Base-by-base conservation (phyloP, 495 filamentous ascomycete genomes). In the Aspergillus bertholletiae region DNA sequence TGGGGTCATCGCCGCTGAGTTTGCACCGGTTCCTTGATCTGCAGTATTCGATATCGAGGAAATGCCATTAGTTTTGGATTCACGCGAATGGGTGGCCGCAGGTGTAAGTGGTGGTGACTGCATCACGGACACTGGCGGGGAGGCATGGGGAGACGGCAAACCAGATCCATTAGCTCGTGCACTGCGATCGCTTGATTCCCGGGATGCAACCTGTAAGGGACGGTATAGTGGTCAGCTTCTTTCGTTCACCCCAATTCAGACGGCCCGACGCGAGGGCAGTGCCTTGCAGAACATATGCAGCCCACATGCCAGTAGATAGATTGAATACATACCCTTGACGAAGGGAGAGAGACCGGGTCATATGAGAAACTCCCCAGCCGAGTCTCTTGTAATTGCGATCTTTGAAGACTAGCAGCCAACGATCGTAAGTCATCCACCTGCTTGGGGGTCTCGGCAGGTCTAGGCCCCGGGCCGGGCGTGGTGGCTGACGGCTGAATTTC, bases 21-120 rank as follows among this genome's bases (percentile, higher is more conserved):
- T 72, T 84, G 81, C 79, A 51, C 82, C 68, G 78, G 74, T 54
- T 80, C 81, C 67, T 37, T 49, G 68, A 61, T 58, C 69, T 62
- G 58, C 59, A 22, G 62, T 54, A 49, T 66, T 61, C 17, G 66
- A 44, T 6, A 61, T 61, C n/a, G 60, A 45, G 17, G 55, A 32
- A 24, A 49, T 61, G 8, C 73, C 72, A 30, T 64, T 63, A 43
- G 65, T 27, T 54, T 64, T 69, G 46, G 59, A 57, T 56, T 84
- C 84, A 59, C 73, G 73, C 50, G 80, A 82, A 54, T 76, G 69
- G 39, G 89, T 90, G 13, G 83, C 89, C 28, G 91, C 85, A 27
- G 94, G 93, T 4, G 93, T 96, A 13, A 97, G 81, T 21, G 90
- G 92, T 55, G 94, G 94, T 13, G 92, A 94, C 58, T 93, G 86